Evolutionary conservation across 108 stramenopile species (phyloP).

Genomic region (Skeletonema marinoi): DNA sequence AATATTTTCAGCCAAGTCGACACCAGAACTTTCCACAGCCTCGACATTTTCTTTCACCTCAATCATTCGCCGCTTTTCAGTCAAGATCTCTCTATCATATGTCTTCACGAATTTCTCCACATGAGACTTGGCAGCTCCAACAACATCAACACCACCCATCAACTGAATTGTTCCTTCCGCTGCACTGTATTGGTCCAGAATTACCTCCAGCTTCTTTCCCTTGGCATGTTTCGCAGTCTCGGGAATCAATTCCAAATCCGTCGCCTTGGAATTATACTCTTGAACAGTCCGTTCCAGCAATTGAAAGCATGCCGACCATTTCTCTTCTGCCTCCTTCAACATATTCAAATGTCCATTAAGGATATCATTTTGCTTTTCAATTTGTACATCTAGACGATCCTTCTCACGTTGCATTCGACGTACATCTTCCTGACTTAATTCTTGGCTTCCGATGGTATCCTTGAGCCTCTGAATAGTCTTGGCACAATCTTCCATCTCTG

Average conservation of each 20-base stretch:
- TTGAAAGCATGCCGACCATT: slow-evolving; percentile 41
- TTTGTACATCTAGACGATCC: slow-evolving; percentile 66
- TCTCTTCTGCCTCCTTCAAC: slow-evolving; percentile 52
- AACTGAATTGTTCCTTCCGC: slow-evolving; percentile 30
- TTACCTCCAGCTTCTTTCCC: slow-evolving; percentile 42
- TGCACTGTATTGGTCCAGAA: slow-evolving; percentile 47
- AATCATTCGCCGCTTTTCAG: slow-evolving; percentile 44
- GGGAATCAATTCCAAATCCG: slow-evolving; percentile 59
- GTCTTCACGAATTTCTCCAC: slow-evolving; percentile 40
- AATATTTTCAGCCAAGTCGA: slow-evolving; percentile 54
- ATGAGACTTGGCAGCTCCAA: slow-evolving; percentile 31
- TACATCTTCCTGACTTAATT: slow-evolving; percentile 71
- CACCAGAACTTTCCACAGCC: slow-evolving; percentile 36
- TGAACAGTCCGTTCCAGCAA: slow-evolving; percentile 53
- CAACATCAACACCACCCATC: slow-evolving; percentile 61
- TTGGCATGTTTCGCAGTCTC: slow-evolving; percentile 50
- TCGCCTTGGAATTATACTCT: slow-evolving; percentile 59
- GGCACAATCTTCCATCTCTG: slow-evolving; percentile 44
- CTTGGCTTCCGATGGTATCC: slow-evolving; percentile 57
- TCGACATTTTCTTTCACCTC: slow-evolving; percentile 66
- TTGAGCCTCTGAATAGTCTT: slow-evolving; percentile 52
- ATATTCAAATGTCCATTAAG: slow-evolving; percentile 50
- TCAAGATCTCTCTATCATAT: slow-evolving; percentile 25
- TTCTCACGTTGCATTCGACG: slow-evolving; percentile 69
- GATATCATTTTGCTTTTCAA: slow-evolving; percentile 46